phyloP scores from a whole-genome alignment of 768 basidiomycete genomes.

The Daedalea quercina region DNA sequence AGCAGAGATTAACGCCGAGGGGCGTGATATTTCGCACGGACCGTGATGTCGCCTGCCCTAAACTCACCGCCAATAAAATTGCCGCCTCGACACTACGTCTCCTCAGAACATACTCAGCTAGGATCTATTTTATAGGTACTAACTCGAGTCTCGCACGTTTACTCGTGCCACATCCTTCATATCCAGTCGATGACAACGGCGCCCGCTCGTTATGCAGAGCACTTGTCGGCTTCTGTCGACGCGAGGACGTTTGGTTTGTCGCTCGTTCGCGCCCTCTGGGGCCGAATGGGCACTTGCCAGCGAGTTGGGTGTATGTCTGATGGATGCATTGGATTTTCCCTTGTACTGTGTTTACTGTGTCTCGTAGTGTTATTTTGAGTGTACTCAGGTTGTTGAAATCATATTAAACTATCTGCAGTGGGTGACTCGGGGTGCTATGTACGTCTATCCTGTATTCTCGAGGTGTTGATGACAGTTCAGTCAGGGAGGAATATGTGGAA shows the following conservation, averaged over 20 bases:
- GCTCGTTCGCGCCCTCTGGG: constrained; percentile 10
- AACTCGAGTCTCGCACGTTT: constrained; percentile 41
- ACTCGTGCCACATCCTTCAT: constrained; percentile 35
- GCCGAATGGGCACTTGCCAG: constrained; percentile 23
- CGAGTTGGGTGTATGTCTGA: constrained; percentile 36
- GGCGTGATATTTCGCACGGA: not conserved
- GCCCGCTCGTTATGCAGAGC: constrained; percentile 33
- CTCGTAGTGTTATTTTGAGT: too few species aligned
- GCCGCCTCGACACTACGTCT: constrained; percentile 14
- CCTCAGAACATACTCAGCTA: constrained; percentile 37
- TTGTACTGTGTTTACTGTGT: too few species aligned
- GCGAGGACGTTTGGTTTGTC: constrained; percentile 33
- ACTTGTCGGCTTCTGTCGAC: constrained; percentile 24
- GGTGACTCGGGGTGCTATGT: too few species aligned
- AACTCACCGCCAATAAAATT: constrained; percentile 9
- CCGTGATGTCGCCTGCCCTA: not conserved
- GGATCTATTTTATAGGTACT: constrained; percentile 27
- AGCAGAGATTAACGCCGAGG: too few species aligned
- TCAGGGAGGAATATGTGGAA: too few species aligned
- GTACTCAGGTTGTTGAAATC: too few species aligned
- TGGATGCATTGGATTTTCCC: too few species aligned
- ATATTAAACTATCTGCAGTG: too few species aligned
- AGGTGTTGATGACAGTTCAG: too few species aligned
- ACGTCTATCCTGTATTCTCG: too few species aligned
- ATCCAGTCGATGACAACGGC: constrained; percentile 33